Conservation (phyloP, 257 asterid species). For the Misopates orontium region DNA sequence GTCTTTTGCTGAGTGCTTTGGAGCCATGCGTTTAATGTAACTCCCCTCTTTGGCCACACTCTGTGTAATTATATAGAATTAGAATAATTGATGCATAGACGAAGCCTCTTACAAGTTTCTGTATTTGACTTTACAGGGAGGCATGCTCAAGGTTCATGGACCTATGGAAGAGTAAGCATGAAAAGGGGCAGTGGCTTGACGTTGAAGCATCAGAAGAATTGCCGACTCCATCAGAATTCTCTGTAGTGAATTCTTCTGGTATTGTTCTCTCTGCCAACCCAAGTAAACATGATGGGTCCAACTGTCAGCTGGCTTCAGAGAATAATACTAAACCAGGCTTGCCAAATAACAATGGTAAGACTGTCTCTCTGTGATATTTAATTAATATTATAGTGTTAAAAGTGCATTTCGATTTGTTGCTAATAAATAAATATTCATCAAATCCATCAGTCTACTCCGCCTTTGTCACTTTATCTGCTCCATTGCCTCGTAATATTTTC, state of each 20-base stretch:
- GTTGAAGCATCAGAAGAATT: constrained; percentile 69
- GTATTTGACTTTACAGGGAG: constrained; percentile 53
- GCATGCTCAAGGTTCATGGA: constrained; percentile 79
- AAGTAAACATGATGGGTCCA: constrained; percentile 53
- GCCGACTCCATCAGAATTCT: constrained; percentile 50
- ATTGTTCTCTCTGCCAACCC: constrained; percentile 50
- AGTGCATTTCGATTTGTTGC: not conserved
- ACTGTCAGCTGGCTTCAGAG: constrained; percentile 46
- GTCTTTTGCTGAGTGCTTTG: constrained; percentile 86
- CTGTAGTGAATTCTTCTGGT: constrained; percentile 62
- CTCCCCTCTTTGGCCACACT: constrained; percentile 25
- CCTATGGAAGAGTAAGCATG: constrained; percentile 92
- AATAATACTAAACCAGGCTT: constrained; percentile 45
- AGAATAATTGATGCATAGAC: not conserved
- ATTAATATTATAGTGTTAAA: not conserved
- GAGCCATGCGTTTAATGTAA: constrained; percentile 85
- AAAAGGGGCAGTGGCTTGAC: constrained; percentile 93
- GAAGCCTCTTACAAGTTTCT: constrained; percentile 17
- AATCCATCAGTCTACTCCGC: constrained; percentile 14
- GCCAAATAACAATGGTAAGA: constrained; percentile 49
- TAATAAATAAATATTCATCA: not conserved
- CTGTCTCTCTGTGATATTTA: constrained; percentile 18
- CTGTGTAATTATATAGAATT: constrained; percentile 11
- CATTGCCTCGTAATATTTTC: constrained; percentile 7
- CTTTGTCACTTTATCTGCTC: constrained; percentile 16